Base-by-base conservation (phyloP, 202 grass and related monocot genomes). In the Zoysia matrella region DNA sequence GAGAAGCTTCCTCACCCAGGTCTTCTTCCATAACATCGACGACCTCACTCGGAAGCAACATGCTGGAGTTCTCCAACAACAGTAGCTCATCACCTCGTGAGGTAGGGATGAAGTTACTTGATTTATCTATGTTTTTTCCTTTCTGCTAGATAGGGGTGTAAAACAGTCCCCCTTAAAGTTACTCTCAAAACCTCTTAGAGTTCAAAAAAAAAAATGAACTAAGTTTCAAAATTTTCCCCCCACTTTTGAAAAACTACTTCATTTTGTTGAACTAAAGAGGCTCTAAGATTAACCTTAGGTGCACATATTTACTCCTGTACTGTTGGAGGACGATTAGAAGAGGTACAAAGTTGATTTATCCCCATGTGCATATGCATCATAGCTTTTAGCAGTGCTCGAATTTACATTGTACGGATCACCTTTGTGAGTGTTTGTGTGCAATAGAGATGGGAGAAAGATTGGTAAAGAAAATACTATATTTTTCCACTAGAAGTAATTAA, bases 31-130 rank as follows among this genome's bases (percentile, higher is more conserved):
- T 88, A 48, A 90, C 92, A n/a, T 75, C 95, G 36, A 83, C 89
- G 39, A 85, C 76, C 65, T 85, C 84, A 46, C 70, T 90, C 11
- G 85, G 89, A 69, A 92, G 82, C 78, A 96, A 78, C 89, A 86
- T 92, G 85, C 41, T 92, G 44, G 89, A 96, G 64, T 96, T 91
- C 87, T 90, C 96, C 51, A 92, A 85, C 63, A 81, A 82, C 67
- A 69, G 81, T 15, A 72, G 61, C 61, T 90, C 84, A 49, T 61
- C 82, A 73, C 64, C 60, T 63, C 60, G 86, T 86, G 72, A 89
- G 88, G 88, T 90, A 87, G 47, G 47, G 54, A 80, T 67, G 6
- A 5, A 47, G 22, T 22, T 22, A 22, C 22, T n/a, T 42, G 13
- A 16, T 43, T 58, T 8, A 1, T 15, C 10, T 57, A 46, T 58